phyloP scores from a whole-genome alignment of 768 basidiomycete species.

The Agaricus blazei region DNA sequence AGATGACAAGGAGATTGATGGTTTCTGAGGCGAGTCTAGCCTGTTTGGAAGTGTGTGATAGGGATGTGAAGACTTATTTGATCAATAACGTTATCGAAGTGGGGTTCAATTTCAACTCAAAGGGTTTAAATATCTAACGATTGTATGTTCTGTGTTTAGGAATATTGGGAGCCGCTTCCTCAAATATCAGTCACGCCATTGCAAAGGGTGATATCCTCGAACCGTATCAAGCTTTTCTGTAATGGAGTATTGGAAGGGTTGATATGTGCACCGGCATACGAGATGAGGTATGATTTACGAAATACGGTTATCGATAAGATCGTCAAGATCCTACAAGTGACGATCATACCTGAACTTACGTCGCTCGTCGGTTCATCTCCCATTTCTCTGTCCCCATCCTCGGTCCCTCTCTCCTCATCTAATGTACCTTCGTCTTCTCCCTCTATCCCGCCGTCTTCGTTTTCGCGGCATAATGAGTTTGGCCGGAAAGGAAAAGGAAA shows the following conservation, averaged over 20 bases:
- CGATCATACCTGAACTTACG: slow-evolving; percentile 42
- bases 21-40: slow-evolving; percentile 43
- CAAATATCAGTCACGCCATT: slow-evolving; percentile 26
- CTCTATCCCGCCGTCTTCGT: no score
- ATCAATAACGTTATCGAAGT: neutral
- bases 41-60: slow-evolving; percentile 46
- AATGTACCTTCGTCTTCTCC: no score
- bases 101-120: no score
- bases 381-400: no score
- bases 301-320: slow-evolving; percentile 15
- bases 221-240: slow-evolving; percentile 37
- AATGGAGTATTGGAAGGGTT: slow-evolving; percentile 13
- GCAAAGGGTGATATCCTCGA: slow-evolving; percentile 38
- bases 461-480: no score
- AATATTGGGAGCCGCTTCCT: slow-evolving; percentile 43
- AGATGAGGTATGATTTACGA: neutral
- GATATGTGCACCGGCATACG: neutral
- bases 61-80: slow-evolving; percentile 28
- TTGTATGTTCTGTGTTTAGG: slow-evolving; percentile 21
- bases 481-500: no score
- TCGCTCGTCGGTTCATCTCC: neutral
- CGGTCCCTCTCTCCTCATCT: no score
- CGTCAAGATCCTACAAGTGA: slow-evolving; percentile 34
- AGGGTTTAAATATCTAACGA: neutral
- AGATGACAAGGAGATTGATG: slow-evolving; percentile 26